Percentiles rank a stretch among this genome's conserved stretches.
Conservation (phyloP, 768 basidiomycete species). For the Mycena epipterygia region DNA sequence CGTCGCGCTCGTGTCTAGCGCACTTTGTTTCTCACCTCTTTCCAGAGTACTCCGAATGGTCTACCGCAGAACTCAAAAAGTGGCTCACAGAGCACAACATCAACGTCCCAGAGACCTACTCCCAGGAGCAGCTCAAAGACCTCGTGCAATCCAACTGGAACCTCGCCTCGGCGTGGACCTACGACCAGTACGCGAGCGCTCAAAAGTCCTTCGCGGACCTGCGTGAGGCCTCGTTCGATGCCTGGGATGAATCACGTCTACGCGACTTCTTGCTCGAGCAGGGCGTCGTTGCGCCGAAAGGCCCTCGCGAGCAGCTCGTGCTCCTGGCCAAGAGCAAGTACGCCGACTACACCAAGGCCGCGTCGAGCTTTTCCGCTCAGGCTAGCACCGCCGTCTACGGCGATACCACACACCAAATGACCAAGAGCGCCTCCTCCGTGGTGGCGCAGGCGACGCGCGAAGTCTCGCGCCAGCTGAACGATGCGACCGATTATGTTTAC, state of each 20-base stretch:
- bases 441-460: conserved; percentile 68
- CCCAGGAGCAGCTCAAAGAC: conserved; percentile 56
- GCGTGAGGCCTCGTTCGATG: conserved; percentile 75
- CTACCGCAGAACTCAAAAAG: conserved; percentile 68
- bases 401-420: conserved; percentile 55
- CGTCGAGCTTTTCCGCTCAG: conserved; percentile 64
- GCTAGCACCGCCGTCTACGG: conserved; percentile 69
- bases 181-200: conserved; percentile 73
- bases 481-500: conserved; percentile 89
- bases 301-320: conserved; percentile 84
- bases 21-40: background rate
- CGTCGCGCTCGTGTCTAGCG: conserved; percentile 25
- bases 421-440: conserved; percentile 55
- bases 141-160: conserved; percentile 78
- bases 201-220: conserved; percentile 73
- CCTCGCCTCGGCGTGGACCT: conserved; percentile 64
- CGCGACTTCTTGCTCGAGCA: conserved; percentile 89
- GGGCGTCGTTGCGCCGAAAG: conserved; percentile 86
- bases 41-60: conserved; percentile 67
- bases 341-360: conserved; percentile 69
- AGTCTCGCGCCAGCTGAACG: conserved; percentile 68
- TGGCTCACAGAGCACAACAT: conserved; percentile 82
- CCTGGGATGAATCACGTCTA: conserved; percentile 88
- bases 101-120: conserved; percentile 59
- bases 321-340: conserved; percentile 83